Base-by-base conservation (phyloP, 2,329 filamentous ascomycete species). In the Colletotrichum musicola region DNA sequence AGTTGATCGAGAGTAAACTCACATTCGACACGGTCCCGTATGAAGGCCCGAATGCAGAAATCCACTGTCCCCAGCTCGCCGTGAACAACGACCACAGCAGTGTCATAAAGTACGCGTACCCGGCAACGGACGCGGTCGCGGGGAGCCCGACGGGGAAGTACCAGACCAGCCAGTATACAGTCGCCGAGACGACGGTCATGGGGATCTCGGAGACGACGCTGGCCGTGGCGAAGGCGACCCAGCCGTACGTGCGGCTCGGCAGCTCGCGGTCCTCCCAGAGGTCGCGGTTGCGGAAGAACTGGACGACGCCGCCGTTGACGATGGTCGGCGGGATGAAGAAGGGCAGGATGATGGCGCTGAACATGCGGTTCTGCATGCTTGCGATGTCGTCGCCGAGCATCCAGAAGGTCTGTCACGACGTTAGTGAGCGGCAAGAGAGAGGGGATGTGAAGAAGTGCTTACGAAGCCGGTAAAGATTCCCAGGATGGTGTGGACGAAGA, bases 21-120 rank as follows among this genome's bases (percentile, higher is more conserved):
- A 80, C 81, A 75, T 95, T 94, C 50, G 89, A 89, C 72, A 95
- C 93, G 71, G 94, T 91, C 0, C 92, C 93, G 80, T 94, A 94
- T 47, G 85, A 90, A 0, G 93, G 92, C 0, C 93, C 92, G 78
- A 94, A 94, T 0, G 93, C 93, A 71, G 90, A 92, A 73, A 96
- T 93, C 92, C 92, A 95, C 77, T 94, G 93, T 20, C 92, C 93
- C 92, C 90, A 95, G 72, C 85, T 89, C 38, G 86, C 87, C 77
- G 90, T 87, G 84, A 94, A 95, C 7, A 95, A 78, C 82, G 90
- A 93, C 81, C 94, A 94, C 0, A 95, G 84, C 74, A 95, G 81
- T 0, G 88, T 88, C 91, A 96, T 94, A 27, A 95, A 80, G 81
- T 92, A 95, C 16, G 91, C 87, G 77, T 95, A 95, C 13, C 93